Base-by-base conservation (phyloP, 306 rosid species). In the Cucurbita pepo region DNA sequence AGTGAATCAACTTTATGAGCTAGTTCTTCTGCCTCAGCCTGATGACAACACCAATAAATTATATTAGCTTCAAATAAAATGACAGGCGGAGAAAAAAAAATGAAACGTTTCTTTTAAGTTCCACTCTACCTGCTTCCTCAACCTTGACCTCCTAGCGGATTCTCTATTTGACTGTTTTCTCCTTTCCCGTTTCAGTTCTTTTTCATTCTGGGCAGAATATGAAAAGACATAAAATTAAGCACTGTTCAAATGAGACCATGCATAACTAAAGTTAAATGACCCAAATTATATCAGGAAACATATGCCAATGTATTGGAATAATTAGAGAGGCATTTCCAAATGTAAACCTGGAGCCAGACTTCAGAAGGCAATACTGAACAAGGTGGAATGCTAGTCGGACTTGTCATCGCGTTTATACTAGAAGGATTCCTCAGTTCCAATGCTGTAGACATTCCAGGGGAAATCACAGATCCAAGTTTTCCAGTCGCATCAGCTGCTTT, bases 141-240 rank as follows among this genome's bases (percentile, higher is more conserved):
- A 78, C 83, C 99, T 91, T 30, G 99, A 94, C 77, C 99, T 85
- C 85, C 99, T 86, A 74, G 99, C 99, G 61, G 99, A 94, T 81
- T 94, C 99, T 50, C 99, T 87, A 76, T 94, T 94, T 2, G 99
- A 94, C 80, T 94, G 99, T 84, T 94, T 94, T 83, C 99, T 86
- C 85, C 85, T 88, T 83, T 94, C 99, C 12, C 96, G 88, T 83
- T 94, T 94, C 38, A 85, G 79, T 81, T 94, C 99, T 34, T 94
- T 83, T 7, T 94, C 97, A 81, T 84, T 88, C 99, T 94, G 81
- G 7, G 21, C 71, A 77, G 75, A 75, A 82, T 72, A 79, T 56
- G 76, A 57, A 66, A 15, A 15, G 57, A 15, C 56, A 22, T 67
- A 16, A 69, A 50, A 15, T 69, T 30, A 48, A 69, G 40, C 59